Conservation (phyloP, 164 flowering plant species). For the Pachysandra terminalis region DNA sequence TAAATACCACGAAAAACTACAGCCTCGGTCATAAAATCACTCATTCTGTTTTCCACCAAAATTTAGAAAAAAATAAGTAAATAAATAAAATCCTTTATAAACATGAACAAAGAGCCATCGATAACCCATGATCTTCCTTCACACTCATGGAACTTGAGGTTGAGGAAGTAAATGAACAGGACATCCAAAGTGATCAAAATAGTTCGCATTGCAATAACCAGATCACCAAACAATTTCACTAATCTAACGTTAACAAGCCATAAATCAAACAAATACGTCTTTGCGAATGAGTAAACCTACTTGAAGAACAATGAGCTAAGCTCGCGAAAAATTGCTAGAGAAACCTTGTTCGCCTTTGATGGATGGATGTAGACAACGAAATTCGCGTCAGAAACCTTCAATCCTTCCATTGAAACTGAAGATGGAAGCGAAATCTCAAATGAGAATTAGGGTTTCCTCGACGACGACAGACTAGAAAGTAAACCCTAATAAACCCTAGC, state of each 20-base stretch:
- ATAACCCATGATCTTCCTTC: background rate
- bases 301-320: slow-evolving; percentile 73
- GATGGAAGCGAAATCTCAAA: too few species aligned
- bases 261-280: background rate
- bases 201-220: too few species aligned
- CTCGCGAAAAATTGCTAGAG: slow-evolving; percentile 46
- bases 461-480: too few species aligned
- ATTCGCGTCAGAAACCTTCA: slow-evolving; percentile 47
- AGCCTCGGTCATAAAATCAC: too few species aligned
- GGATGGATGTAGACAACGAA: slow-evolving; percentile 66
- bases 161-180: background rate
- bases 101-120: background rate
- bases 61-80: too few species aligned
- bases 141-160: background rate
- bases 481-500: too few species aligned
- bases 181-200: background rate
- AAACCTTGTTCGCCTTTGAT: slow-evolving; percentile 47
- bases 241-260: too few species aligned
- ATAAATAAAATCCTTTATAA: too few species aligned
- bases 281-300: slow-evolving; percentile 25
- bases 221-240: too few species aligned
- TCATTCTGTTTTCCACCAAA: too few species aligned
- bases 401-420: slow-evolving; percentile 59
- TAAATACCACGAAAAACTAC: too few species aligned
- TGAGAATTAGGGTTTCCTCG: too few species aligned